Conservation (phyloP, 2,329 filamentous ascomycete genomes). For the Cladophialophora chaetospira region DNA sequence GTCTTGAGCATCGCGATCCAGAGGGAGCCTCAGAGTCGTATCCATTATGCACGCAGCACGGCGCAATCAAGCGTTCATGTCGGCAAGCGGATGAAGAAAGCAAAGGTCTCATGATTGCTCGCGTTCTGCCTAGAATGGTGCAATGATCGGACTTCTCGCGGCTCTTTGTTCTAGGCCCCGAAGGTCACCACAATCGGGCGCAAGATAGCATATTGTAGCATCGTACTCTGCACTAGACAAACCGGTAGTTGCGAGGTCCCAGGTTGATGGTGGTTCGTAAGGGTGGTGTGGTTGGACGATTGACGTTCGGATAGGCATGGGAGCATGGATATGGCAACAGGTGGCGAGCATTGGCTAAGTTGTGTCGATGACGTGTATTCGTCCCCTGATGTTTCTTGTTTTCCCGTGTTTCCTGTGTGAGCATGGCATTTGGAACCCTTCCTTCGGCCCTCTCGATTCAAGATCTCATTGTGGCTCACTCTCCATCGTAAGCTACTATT, state of each 20-base stretch:
- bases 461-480: slow-evolving; percentile 11
- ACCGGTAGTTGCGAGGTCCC: not conserved
- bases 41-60: no score
- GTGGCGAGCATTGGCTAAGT: not conserved
- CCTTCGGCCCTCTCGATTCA: slow-evolving; percentile 1
- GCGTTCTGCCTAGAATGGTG: not conserved
- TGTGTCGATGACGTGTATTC: slow-evolving; percentile 5
- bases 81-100: not conserved
- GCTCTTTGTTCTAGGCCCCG: not conserved
- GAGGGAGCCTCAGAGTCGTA: no score
- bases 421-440: not conserved
- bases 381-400: slow-evolving; percentile 2
- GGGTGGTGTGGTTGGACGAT: slow-evolving; percentile 7
- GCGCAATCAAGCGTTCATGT: no score
- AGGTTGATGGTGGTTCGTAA: slow-evolving; percentile 9
- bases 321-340: no score
- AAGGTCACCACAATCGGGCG: slow-evolving; percentile 2
- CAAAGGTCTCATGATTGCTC: not conserved
- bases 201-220: not conserved
- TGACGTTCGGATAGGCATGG: no score
- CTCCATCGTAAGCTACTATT: slow-evolving; percentile 5
- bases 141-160: not conserved
- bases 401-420: not conserved
- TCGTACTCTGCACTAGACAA: not conserved
- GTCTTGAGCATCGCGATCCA: no score